phyloP scores from a whole-genome alignment of 2,329 filamentous ascomycete species.

The Biscogniauxia mediterranea region DNA sequence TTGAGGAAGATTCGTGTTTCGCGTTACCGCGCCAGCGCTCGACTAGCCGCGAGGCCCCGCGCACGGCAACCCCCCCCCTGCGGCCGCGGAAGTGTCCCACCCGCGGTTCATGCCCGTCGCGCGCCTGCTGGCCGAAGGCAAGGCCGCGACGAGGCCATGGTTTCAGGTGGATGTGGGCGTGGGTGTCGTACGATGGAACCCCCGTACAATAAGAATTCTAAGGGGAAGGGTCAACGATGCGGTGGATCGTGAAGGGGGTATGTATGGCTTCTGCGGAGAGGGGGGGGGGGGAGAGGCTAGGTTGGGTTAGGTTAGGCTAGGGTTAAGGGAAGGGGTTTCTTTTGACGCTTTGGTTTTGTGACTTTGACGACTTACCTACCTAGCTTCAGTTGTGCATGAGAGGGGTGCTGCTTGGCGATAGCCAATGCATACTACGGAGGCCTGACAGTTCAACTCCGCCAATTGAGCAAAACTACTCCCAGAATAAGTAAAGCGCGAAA shows the following conservation, averaged over 20 bases:
- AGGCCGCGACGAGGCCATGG: constrained; percentile 20
- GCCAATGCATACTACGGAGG: background rate
- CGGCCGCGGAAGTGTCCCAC: constrained; percentile 53
- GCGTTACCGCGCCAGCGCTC: constrained; percentile 42
- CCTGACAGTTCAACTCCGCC: too few species aligned
- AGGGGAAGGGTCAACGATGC: too few species aligned
- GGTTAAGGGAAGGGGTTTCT: too few species aligned
- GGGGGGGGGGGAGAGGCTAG: too few species aligned
- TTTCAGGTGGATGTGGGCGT: background rate
- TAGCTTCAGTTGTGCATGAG: background rate
- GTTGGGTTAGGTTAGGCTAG: too few species aligned
- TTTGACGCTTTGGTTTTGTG: background rate
- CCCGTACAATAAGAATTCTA: background rate
- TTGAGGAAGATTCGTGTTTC: constrained; percentile 52
- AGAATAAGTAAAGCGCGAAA: too few species aligned
- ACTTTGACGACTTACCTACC: background rate
- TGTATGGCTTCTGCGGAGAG: too few species aligned
- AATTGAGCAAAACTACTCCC: too few species aligned
- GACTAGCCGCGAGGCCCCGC: constrained; percentile 37
- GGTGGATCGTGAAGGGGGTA: background rate
- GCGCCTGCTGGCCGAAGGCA: constrained; percentile 50
- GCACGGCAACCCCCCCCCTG: constrained; percentile 40
- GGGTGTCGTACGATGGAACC: too few species aligned
- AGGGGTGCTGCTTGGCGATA: background rate
- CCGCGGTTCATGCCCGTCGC: constrained; percentile 51